These are phyloP conservation scores for Raffaelea deltoideospora DNA, from an alignment of 2,329 filamentous ascomycete genomes.

Conservation along the genomic window DNA sequence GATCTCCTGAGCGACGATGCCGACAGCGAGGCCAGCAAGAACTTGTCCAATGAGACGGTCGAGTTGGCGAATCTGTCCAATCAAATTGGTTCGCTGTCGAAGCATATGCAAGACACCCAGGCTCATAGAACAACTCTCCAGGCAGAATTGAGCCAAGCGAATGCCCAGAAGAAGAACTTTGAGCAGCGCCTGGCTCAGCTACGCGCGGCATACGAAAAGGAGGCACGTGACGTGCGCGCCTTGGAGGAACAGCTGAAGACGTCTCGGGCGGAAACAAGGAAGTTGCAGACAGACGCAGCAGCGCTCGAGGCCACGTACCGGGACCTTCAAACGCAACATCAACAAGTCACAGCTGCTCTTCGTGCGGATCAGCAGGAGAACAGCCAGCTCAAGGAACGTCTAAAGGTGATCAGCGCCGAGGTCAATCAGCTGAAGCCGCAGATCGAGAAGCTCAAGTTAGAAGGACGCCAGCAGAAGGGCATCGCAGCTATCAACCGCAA, in stretches of 20 bases:
- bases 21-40: constrained; percentile 78
- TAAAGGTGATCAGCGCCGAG: constrained; percentile 68
- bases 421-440: constrained; percentile 74
- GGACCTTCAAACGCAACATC: constrained; percentile 71
- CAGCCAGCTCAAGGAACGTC: constrained; percentile 68
- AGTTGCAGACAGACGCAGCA: constrained; percentile 70
- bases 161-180: constrained; percentile 81
- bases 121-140: constrained; percentile 65
- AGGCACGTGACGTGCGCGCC: constrained; percentile 71
- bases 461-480: constrained; percentile 89
- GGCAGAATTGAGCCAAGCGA: constrained; percentile 66
- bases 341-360: constrained; percentile 56
- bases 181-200: constrained; percentile 79
- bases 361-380: constrained; percentile 87
- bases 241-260: constrained; percentile 69
- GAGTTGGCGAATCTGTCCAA: constrained; percentile 94
- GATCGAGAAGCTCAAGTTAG: constrained; percentile 82
- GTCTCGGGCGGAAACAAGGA: constrained; percentile 67
- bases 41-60: constrained; percentile 73
- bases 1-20: constrained; percentile 83
- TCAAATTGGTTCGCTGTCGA: constrained; percentile 79
- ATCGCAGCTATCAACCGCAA: constrained; percentile 98
- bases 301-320: constrained; percentile 67
- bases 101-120: constrained; percentile 88
- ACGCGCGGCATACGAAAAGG: constrained; percentile 79